Base-by-base conservation (phyloP, 257 asterid species). In the Ophiorrhiza pumila region DNA sequence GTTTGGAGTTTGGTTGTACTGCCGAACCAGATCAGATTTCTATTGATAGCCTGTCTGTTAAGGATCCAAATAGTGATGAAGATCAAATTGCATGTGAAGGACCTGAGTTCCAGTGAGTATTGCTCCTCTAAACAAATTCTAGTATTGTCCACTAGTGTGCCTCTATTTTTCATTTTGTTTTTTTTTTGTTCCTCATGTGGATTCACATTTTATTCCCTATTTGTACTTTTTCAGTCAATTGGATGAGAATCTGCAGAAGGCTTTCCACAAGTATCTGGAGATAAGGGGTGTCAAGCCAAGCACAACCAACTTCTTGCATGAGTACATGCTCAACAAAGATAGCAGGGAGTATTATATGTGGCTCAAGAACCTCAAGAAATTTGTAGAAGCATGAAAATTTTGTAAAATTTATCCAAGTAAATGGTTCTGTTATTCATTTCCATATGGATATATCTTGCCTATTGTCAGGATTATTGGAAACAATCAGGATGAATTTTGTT, bases 161-260 rank as follows among this genome's bases (percentile, higher is more conserved):
- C n/a, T 18, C n/a, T 0, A 22, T 34, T 32, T 2, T 20, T 11
- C 23, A 55, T n/a, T 29, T 37, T 34, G 14, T n/a, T 4, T 27
- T 13, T 14, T 39, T 17, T 39, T 14, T 52, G 0, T 39, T 14
- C 9, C n/a, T 11, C 18, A 17, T 65, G 6, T 27, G 25, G 13
- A n/a, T 49, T 20, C 7, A 42, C 18, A 9, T 62, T 45, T 29
- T 73, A n/a, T 67, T 68, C 5, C 34, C 15, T n/a, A 32, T 42
- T 12, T 5, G 18, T 23, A 22, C 17, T 10, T 15, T 41, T 47
- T 53, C 78, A 90, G 97, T 79, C 96, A 92, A 72, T 86, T 95
- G 92, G 99, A 95, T 57, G 97, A 95, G 82, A 92, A 90, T 78
- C 79, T 95, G 85, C 98, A 92, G 89, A 87, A 90, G 84, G 95